A percentile compares a stretch with the other conserved stretches of the same genome.
Conservation (phyloP, 1,139 yeast species). For the Blastobotrys apis region DNA sequence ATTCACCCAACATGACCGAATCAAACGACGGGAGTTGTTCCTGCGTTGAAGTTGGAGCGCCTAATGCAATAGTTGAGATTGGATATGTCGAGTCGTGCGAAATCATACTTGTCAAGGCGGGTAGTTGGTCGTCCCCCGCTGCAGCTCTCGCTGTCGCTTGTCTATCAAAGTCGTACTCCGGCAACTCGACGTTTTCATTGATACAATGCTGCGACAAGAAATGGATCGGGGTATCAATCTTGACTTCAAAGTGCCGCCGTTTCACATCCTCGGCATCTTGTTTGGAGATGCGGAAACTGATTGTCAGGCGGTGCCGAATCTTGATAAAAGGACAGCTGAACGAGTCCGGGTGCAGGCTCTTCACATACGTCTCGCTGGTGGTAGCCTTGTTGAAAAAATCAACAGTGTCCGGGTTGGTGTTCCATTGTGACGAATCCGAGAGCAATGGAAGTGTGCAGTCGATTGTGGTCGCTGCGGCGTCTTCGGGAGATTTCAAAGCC, state of each 20-base stretch:
- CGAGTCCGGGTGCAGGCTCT: conserved; percentile 56
- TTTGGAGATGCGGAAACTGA: conserved; percentile 73
- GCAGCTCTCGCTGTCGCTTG: background rate
- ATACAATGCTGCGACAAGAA: conserved; percentile 70
- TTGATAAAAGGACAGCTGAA: conserved; percentile 65
- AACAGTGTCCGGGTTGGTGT: conserved; percentile 16
- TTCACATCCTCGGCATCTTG: conserved; percentile 49
- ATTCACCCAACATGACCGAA: conserved; percentile 25
- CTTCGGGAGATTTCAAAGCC: conserved; percentile 1
- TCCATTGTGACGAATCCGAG: conserved; percentile 14
- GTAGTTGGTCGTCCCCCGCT: background rate
- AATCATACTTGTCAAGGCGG: conserved; percentile 10
- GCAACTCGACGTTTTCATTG: conserved; percentile 64
- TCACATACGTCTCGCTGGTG: conserved; percentile 15
- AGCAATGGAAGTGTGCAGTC: conserved; percentile 25
- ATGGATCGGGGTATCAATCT: conserved; percentile 79
- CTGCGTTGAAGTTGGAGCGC: background rate
- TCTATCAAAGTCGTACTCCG: conserved; percentile 44
- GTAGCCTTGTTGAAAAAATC: conserved; percentile 20
- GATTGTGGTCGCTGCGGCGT: conserved; percentile 16
- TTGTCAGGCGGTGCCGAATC: conserved; percentile 71
- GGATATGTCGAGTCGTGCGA: conserved; percentile 14
- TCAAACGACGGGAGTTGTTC: conserved; percentile 31
- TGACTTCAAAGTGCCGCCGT: conserved; percentile 81
- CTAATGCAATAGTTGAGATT: conserved; percentile 11